A percentile compares a stretch with the other conserved stretches of the same genome.
These are phyloP conservation scores for Aspergillus unguis DNA, from an alignment of 2,329 filamentous ascomycete species.

Conservation along the genomic window DNA sequence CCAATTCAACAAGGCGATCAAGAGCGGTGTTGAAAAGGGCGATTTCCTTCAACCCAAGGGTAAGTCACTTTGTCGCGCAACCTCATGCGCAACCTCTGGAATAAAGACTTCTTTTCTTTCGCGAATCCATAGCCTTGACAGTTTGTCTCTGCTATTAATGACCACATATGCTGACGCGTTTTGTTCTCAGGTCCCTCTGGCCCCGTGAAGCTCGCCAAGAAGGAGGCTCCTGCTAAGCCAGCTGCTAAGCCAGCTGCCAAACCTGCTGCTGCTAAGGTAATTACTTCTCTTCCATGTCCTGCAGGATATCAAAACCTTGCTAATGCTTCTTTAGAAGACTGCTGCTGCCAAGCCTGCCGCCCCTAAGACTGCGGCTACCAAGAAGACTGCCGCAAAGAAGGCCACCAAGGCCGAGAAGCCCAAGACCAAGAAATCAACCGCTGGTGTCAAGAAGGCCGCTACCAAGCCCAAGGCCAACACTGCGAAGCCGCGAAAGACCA, in stretches of 20 bases:
- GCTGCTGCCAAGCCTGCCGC: slow-evolving; percentile 20
- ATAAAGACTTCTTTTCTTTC: not conserved
- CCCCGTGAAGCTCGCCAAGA: slow-evolving; percentile 89
- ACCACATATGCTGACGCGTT: slow-evolving; percentile 28
- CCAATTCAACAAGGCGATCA: slow-evolving; percentile 83
- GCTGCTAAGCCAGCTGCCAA: slow-evolving; percentile 40
- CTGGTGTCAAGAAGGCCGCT: slow-evolving; percentile 48
- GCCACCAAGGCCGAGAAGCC: slow-evolving; percentile 49
- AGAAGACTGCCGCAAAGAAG: slow-evolving; percentile 34
- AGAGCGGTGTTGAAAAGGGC: slow-evolving; percentile 78
- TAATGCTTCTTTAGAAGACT: not conserved
- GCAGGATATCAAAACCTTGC: not conserved
- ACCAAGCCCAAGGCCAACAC: slow-evolving; percentile 53
- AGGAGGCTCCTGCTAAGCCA: slow-evolving; percentile 50
- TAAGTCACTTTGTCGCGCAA: slow-evolving; percentile 45
- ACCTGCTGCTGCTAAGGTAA: slow-evolving; percentile 30
- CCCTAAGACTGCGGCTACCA: slow-evolving; percentile 45
- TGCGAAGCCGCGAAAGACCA: slow-evolving; percentile 53
- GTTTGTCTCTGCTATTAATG: not conserved
- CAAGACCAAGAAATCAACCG: slow-evolving; percentile 46
- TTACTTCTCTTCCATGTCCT: not conserved
- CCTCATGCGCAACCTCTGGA: not conserved
- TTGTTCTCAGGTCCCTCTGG: slow-evolving; percentile 67
- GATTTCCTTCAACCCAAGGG: slow-evolving; percentile 89
- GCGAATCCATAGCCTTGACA: not conserved